phyloP scores from a whole-genome alignment of 805 yeast species.

The Candida michaelii region DNA sequence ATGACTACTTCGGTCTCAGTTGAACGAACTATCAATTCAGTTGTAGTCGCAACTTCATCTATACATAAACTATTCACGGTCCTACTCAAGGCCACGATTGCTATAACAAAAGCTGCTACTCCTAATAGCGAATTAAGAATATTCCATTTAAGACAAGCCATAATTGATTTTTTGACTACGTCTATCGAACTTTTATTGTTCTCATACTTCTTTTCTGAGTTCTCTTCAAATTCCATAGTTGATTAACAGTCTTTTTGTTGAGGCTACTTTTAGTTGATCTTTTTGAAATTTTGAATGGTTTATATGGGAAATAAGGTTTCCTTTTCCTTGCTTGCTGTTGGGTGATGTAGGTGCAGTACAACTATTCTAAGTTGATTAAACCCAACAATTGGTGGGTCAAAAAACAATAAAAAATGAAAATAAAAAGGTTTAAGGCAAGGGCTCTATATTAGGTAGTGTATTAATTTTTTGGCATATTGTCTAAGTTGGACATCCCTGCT shows the following conservation, averaged over 20 bases:
- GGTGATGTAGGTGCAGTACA: not conserved
- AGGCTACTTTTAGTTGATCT: not conserved
- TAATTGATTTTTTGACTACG: not conserved
- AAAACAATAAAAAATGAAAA: too few species aligned
- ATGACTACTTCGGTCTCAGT: not conserved
- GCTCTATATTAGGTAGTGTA: not conserved
- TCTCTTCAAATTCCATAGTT: not conserved
- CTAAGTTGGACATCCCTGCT: not conserved
- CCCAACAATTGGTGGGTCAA: not conserved
- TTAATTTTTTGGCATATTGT: not conserved
- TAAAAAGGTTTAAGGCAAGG: not conserved
- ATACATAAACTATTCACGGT: not conserved
- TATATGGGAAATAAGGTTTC: not conserved
- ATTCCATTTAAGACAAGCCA: not conserved
- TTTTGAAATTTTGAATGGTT: not conserved
- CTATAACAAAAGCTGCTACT: not conserved
- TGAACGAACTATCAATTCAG: not conserved
- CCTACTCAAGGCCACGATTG: constrained; percentile 1
- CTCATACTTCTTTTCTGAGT: not conserved
- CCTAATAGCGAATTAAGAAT: not conserved
- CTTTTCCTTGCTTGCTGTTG: not conserved
- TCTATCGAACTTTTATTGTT: not conserved
- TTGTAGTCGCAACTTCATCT: not conserved
- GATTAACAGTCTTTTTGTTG: not conserved
- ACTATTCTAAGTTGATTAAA: not conserved